Conservation (phyloP, 768 basidiomycete genomes). For the Jaapia argillacea region DNA sequence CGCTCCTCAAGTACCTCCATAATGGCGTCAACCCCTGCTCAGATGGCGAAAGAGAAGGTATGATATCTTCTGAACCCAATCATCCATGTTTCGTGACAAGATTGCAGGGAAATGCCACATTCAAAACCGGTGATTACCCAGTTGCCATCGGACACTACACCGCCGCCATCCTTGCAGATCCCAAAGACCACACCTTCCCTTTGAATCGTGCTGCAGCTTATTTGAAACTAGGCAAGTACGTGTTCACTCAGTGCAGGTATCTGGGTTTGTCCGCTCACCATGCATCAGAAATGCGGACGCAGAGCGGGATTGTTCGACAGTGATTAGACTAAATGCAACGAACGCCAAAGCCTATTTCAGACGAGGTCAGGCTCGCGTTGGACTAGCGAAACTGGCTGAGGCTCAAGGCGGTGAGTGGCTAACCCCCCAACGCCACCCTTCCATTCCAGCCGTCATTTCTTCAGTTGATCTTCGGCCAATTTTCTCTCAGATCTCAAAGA, state of each 20-base stretch:
- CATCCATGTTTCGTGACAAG: neutral
- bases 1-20: too few relatives aligned
- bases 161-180: constrained; percentile 63
- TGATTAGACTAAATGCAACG: constrained; percentile 38
- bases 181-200: constrained; percentile 63
- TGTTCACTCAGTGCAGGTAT: constrained; percentile 18
- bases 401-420: constrained; percentile 49
- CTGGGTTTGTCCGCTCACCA: constrained; percentile 1
- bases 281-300: constrained; percentile 61
- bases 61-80: neutral
- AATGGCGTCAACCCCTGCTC: neutral
- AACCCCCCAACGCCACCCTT: neutral
- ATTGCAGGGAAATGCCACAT: constrained; percentile 74
- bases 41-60: neutral
- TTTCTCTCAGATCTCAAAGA: constrained; percentile 43
- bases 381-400: constrained; percentile 39
- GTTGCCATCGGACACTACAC: constrained; percentile 83
- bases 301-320: constrained; percentile 68
- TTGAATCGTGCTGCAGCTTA: constrained; percentile 89
- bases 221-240: constrained; percentile 92
- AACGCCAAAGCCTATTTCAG: constrained; percentile 80
- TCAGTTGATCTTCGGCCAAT: too few relatives aligned
- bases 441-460: neutral
- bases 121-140: constrained; percentile 72
- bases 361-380: constrained; percentile 61